phyloP scores from a whole-genome alignment of 768 basidiomycete species.

The Sporobolomyces roseus region DNA sequence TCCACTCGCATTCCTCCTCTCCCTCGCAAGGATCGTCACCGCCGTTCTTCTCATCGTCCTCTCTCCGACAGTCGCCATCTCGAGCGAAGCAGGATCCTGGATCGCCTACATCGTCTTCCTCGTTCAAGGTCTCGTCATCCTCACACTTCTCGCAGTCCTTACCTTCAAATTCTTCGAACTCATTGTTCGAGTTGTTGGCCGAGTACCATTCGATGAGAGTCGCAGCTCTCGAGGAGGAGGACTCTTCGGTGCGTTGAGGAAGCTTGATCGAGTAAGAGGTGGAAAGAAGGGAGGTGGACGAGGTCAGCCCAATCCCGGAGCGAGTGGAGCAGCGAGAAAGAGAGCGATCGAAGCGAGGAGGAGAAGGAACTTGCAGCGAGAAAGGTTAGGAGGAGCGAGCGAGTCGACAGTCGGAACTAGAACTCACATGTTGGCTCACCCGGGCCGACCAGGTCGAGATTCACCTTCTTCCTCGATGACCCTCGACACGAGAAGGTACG shows the following conservation, averaged over 20 bases:
- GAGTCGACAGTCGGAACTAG: constrained; percentile 32
- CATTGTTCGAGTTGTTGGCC: constrained; percentile 67
- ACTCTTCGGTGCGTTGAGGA: constrained; percentile 73
- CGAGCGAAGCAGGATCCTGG: constrained; percentile 77
- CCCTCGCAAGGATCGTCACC: constrained; percentile 73
- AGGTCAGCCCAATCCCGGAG: constrained; percentile 47
- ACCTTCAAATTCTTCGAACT: constrained; percentile 80
- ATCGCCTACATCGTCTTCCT: constrained; percentile 87
- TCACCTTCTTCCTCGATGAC: constrained; percentile 60
- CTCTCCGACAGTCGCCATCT: constrained; percentile 78
- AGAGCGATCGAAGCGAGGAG: constrained; percentile 38
- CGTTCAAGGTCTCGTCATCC: constrained; percentile 71
- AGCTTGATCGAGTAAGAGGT: constrained; percentile 52
- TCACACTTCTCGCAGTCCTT: constrained; percentile 76
- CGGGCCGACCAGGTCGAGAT: constrained; percentile 65
- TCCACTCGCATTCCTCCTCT: constrained; percentile 81
- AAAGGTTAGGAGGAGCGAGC: constrained; percentile 14
- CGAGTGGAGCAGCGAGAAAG: constrained; percentile 31
- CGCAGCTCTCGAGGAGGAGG: constrained; percentile 76
- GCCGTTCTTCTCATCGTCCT: constrained; percentile 87
- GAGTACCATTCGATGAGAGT: constrained; percentile 78
- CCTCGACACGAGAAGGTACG: constrained; percentile 2
- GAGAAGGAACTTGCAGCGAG: constrained; percentile 28
- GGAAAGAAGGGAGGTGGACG: constrained; percentile 1
- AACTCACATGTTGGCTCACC: constrained; percentile 43